Evolutionary conservation across 2,329 filamentous ascomycete genomes (phyloP).

Genomic region (Pleomassaria siparia): DNA sequence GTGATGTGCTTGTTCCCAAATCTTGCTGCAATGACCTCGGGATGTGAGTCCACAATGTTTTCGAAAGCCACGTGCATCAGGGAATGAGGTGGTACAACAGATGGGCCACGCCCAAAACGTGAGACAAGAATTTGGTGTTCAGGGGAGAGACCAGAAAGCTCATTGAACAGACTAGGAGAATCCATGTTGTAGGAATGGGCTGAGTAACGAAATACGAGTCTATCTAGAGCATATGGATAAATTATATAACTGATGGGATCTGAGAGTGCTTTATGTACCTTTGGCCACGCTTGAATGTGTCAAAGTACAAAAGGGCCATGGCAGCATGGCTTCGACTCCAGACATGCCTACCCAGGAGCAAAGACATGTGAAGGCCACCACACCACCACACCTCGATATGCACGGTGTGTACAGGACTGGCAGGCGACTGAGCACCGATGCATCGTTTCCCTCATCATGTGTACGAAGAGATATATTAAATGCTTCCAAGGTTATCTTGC

Average conservation of each 20-base stretch:
- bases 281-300: constrained; percentile 1
- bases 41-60: constrained; percentile 25
- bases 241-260: not conserved
- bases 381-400: not conserved
- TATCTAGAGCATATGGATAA: not conserved
- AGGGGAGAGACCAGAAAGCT: constrained; percentile 16
- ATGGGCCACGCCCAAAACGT: constrained; percentile 26
- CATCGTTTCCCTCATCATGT: constrained; percentile 7
- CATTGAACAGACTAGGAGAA: constrained; percentile 11
- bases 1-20: constrained; percentile 25
- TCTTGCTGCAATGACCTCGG: constrained; percentile 24
- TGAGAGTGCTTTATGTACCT: constrained; percentile 12
- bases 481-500: not conserved
- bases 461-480: constrained; percentile 15
- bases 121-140: constrained; percentile 24
- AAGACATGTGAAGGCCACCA: constrained; percentile 7
- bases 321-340: constrained; percentile 8
- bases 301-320: constrained; percentile 9
- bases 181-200: constrained; percentile 12
- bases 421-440: constrained; percentile 1
- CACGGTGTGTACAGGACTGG: not conserved
- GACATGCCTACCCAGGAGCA: constrained; percentile 8
- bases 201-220: not conserved
- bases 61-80: constrained; percentile 33
- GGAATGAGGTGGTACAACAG: constrained; percentile 15